Evolutionary conservation across 2,329 filamentous ascomycete species (phyloP).

Genomic region (Xylariaceae sp.): DNA sequence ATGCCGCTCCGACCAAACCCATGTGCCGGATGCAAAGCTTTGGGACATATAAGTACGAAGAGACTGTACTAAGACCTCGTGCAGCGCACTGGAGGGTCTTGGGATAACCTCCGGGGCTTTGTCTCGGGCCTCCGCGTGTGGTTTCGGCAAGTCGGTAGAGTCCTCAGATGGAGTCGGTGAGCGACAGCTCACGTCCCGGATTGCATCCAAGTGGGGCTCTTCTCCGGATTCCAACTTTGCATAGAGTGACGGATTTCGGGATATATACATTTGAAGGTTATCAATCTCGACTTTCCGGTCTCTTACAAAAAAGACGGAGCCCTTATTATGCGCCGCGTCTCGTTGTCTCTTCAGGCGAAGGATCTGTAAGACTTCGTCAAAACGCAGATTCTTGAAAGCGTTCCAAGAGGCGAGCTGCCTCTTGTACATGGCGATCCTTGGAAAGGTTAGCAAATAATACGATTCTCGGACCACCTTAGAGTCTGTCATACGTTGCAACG

Average conservation of each 20-base stretch:
- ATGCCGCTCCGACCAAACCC: conserved; percentile 23
- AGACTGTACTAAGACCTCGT: conserved; percentile 22
- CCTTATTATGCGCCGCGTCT: conserved; percentile 24
- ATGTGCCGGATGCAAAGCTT: conserved; percentile 24
- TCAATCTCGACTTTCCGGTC: conserved; percentile 26
- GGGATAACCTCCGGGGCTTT: conserved; percentile 2
- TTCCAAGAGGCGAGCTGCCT: conserved; percentile 31
- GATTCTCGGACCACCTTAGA: not conserved
- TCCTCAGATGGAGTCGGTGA: conserved; percentile 21
- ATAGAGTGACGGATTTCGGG: conserved; percentile 29
- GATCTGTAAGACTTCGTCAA: conserved; percentile 31
- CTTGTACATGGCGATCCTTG: conserved; percentile 31
- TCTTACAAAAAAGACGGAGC: conserved; percentile 28
- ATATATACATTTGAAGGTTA: conserved; percentile 29
- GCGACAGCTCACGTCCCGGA: conserved; percentile 28
- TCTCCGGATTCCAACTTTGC: conserved; percentile 27
- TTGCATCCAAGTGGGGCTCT: conserved; percentile 25
- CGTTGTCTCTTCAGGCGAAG: conserved; percentile 28
- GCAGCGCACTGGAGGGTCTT: not conserved
- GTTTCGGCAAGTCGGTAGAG: conserved; percentile 10
- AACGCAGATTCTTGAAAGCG: conserved; percentile 31
- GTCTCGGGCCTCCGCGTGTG: not conserved
- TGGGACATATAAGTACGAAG: conserved; percentile 22
- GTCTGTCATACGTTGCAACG: conserved; percentile 27
- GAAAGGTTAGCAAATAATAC: conserved; percentile 13